These are phyloP conservation scores for Lizanozyma gosingica DNA, from an alignment of 1,139 yeast genomes.

Conservation along the genomic window DNA sequence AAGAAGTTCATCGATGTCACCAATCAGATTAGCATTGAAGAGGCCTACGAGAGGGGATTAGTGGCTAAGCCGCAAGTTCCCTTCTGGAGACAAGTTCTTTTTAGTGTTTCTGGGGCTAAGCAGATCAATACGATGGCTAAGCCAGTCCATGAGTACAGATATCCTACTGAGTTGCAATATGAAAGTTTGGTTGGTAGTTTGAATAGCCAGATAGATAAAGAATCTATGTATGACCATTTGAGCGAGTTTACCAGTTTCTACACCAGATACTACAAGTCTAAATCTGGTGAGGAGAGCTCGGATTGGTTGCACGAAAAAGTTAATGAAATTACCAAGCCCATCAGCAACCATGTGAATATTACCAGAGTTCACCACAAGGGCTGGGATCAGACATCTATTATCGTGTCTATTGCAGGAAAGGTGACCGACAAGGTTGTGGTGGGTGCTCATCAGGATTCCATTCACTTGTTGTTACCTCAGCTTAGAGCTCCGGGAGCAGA, in stretches of 20 bases:
- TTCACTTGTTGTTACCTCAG: constrained; percentile 66
- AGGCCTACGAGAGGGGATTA: constrained; percentile 24
- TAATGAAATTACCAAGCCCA: constrained; percentile 33
- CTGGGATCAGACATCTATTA: constrained; percentile 38
- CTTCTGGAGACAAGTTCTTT: constrained; percentile 4
- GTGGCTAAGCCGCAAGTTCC: constrained; percentile 12
- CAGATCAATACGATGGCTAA: constrained; percentile 19
- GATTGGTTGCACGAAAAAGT: constrained; percentile 57
- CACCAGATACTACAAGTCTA: constrained; percentile 75
- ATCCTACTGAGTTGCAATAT: constrained; percentile 43
- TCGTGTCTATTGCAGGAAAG: constrained; percentile 34
- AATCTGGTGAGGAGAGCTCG: constrained; percentile 63
- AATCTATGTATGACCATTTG: constrained; percentile 43
- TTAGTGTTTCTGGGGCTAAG: constrained; percentile 12
- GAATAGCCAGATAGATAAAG: constrained; percentile 31
- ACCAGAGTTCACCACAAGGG: constrained; percentile 25
- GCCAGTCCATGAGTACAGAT: constrained; percentile 35
- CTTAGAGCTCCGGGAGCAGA: constrained; percentile 91
- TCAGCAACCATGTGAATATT: constrained; percentile 17
- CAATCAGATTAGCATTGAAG: constrained; percentile 26
- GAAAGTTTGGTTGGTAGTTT: constrained; percentile 31
- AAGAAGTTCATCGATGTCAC: constrained; percentile 68
- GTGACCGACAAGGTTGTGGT: constrained; percentile 42
- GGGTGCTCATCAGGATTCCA: constrained; percentile 88
- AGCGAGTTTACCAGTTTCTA: constrained; percentile 60